Percentiles rank a stretch among this genome's conserved stretches.
Conservation (phyloP, 1,284 basidiomycete genomes). For the Ustilago cynodontis region DNA sequence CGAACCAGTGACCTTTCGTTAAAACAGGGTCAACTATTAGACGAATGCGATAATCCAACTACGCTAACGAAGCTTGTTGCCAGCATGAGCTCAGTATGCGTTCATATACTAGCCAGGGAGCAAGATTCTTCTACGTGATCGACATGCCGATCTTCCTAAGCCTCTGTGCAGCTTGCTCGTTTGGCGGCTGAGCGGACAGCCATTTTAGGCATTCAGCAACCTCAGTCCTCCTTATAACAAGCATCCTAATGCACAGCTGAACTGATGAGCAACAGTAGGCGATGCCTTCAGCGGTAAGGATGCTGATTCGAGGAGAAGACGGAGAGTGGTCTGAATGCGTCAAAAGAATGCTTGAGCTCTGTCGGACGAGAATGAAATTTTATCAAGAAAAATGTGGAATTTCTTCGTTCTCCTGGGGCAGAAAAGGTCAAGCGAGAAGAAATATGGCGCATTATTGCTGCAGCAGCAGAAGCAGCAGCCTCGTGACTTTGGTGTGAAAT, state of each 20-base stretch:
- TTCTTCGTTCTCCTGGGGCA: constrained; percentile 13
- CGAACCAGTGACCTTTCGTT: constrained; percentile 60
- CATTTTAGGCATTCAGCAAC: too few relatives aligned
- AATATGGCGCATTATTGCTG: constrained; percentile 1
- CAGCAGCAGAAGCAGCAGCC: constrained; percentile 16
- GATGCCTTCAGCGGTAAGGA: too few relatives aligned
- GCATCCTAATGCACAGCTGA: too few relatives aligned
- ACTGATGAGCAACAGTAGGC: too few relatives aligned
- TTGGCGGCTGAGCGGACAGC: neutral
- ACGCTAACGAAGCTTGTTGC: constrained; percentile 43
- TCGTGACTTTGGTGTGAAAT: constrained; percentile 14
- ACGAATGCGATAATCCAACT: constrained; percentile 53
- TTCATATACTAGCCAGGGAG: neutral
- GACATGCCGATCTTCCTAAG: neutral
- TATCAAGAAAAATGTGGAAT: constrained; percentile 1
- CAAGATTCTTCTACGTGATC: constrained; percentile 9
- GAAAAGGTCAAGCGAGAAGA: constrained; percentile 9
- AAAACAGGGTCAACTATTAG: constrained; percentile 39
- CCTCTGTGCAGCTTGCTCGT: neutral
- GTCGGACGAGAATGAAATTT: constrained; percentile 33
- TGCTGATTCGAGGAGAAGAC: neutral
- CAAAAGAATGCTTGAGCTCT: neutral
- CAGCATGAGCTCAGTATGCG: neutral
- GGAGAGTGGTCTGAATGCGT: neutral
- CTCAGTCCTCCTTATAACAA: too few relatives aligned